Evolutionary conservation across 1,284 basidiomycete genomes (phyloP).

Genomic region (Ceratobasidium theobromae): DNA sequence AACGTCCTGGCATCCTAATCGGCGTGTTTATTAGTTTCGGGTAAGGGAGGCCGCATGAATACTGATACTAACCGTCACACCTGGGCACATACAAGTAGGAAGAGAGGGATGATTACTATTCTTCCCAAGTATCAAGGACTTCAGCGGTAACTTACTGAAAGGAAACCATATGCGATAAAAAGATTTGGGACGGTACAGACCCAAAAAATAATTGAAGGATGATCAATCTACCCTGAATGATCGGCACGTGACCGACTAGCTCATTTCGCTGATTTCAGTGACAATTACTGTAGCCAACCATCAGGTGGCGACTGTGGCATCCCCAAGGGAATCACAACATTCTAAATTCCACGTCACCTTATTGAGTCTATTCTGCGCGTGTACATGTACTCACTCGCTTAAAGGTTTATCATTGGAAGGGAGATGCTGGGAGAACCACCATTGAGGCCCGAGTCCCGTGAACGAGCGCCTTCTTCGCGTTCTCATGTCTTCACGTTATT

Average conservation of each 20-base stretch:
- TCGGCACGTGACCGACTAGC: conserved; percentile 17
- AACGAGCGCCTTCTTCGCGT: no score
- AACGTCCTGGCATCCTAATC: conserved; percentile 71
- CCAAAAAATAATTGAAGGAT: conserved; percentile 16
- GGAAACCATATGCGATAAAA: conserved; percentile 50
- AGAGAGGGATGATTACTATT: neutral
- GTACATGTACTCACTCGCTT: no score
- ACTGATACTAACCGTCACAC: conserved; percentile 50
- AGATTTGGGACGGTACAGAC: neutral
- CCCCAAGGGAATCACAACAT: no score
- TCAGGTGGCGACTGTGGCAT: no score
- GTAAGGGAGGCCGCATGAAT: neutral
- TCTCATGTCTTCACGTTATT: no score
- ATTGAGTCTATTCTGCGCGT: no score
- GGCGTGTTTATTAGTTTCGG: conserved; percentile 32
- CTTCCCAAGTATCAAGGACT: neutral
- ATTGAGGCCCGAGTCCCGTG: no score
- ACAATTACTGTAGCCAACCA: neutral
- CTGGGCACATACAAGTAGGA: conserved; percentile 40
- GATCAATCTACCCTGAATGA: conserved; percentile 26
- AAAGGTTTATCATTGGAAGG: no score
- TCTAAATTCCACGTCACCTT: no score
- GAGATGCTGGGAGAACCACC: no score
- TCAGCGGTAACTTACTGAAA: conserved; percentile 51
- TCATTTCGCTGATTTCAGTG: neutral